Conservation (phyloP, 2,329 filamentous ascomycete genomes). For the Colletotrichum shisoi region DNA sequence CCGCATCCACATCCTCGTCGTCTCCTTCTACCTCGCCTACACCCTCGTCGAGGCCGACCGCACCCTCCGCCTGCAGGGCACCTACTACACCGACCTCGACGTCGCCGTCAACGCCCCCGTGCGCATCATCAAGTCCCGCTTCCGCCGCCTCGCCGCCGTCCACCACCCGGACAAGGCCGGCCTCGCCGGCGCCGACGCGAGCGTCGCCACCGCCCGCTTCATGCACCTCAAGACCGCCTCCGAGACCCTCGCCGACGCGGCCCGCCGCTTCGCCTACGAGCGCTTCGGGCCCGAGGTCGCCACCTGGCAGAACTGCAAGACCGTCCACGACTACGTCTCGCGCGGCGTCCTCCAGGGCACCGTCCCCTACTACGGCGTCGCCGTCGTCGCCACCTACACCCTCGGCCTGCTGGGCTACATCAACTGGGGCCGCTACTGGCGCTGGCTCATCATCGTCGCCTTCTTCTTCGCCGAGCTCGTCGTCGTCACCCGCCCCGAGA, state of each 20-base stretch:
- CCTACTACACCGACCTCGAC: constrained; percentile 81
- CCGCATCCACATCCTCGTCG: constrained; percentile 82
- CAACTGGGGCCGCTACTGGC: constrained; percentile 71
- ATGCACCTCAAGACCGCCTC: constrained; percentile 83
- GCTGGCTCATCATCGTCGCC: constrained; percentile 65
- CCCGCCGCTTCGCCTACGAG: constrained; percentile 85
- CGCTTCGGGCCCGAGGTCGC: constrained; percentile 80
- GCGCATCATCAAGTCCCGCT: constrained; percentile 80
- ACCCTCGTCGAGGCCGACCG: constrained; percentile 92
- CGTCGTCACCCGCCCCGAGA: constrained; percentile 62
- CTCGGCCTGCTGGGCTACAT: constrained; percentile 72
- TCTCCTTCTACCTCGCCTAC: constrained; percentile 85
- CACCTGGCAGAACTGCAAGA: constrained; percentile 70
- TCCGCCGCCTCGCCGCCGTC: constrained; percentile 75
- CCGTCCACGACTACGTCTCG: constrained; percentile 75
- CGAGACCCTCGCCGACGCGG: constrained; percentile 81
- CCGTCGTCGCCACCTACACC: constrained; percentile 66
- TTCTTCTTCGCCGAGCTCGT: constrained; percentile 66
- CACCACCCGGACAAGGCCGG: constrained; percentile 86
- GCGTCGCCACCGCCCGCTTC: constrained; percentile 64
- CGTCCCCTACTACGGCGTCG: constrained; percentile 67
- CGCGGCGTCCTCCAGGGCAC: constrained; percentile 67
- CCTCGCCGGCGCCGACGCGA: constrained; percentile 45
- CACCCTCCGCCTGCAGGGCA: constrained; percentile 72
- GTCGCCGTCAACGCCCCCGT: constrained; percentile 69